Evolutionary conservation across 371 early-diverging fungal species (phyloP), one percentile per base, ranked within the genome.

Genomic region (Zychaea mexicana): DNA sequence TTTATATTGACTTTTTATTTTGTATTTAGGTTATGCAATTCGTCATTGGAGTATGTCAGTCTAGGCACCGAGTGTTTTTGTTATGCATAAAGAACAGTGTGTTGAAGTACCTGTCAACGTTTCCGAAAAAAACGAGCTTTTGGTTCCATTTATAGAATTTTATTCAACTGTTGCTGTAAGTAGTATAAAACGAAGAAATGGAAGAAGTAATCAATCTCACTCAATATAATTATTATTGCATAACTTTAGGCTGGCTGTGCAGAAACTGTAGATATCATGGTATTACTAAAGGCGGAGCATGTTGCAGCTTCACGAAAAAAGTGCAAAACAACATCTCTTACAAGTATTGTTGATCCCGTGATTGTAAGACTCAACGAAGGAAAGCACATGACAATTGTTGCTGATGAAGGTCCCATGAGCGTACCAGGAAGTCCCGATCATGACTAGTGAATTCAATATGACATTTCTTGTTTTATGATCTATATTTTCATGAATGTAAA

Each of bases 71-170:
- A 67, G 67, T 22, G 46, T 73, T 39, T 72, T 68, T 56, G 39
- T 68, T 45, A 72, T 68, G 69, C 58, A 33, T 67, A 73, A 73
- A 62, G 69, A 73, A 56, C 72, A 73, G 65, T 66, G 62, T 28
- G 65, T 61, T 26, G n/a, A 60, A 45, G 68, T 69, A 28, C 67
- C 69, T 64, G 33, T 64, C 47, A 68, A 65, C 27, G 65, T 71
- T 8, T n/a, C n/a, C n/a, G n/a, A n/a, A n/a, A n/a, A n/a, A n/a
- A n/a, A 59, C 60, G 47, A 63, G 65, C 62, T 67, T n/a, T n/a
- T n/a, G n/a, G n/a, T n/a, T n/a, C n/a, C n/a, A n/a, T n/a, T n/a
- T n/a, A n/a, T n/a, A 71, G 55, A 60, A 71, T 57, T 60, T 65
- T 57, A 68, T 66, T 56, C 32, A 64, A 47, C 61, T 55, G n/a